Percentiles rank a stretch among this genome's conserved stretches.
Evolutionary conservation across 768 basidiomycete species (phyloP).

Genomic region (Leucocoprinus birnbaumii): DNA sequence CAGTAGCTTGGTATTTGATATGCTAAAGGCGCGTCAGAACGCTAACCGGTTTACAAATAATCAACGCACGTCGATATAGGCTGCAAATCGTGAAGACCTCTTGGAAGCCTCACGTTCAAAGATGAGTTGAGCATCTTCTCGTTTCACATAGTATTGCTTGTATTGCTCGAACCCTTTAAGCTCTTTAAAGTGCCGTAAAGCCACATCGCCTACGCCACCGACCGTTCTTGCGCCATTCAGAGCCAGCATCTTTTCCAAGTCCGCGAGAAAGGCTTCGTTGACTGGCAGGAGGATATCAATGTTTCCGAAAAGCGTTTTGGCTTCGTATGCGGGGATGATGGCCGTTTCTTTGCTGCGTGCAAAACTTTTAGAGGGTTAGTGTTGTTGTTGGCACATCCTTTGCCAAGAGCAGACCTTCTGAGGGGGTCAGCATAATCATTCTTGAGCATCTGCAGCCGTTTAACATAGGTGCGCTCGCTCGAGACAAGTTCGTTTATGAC

Average conservation of each 20-base stretch:
- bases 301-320: slow-evolving; percentile 92
- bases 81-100: slow-evolving; percentile 76
- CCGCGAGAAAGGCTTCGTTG: slow-evolving; percentile 83
- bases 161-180: slow-evolving; percentile 87
- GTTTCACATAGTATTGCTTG: slow-evolving; percentile 86
- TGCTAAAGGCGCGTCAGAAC: slow-evolving; percentile 42
- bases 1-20: slow-evolving; percentile 81
- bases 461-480: slow-evolving; percentile 89
- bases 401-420: slow-evolving; percentile 77
- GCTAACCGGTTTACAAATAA: slow-evolving; percentile 6
- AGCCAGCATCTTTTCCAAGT: slow-evolving; percentile 76
- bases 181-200: slow-evolving; percentile 83
- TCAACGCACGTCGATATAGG: slow-evolving; percentile 79
- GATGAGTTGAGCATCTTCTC: slow-evolving; percentile 88
- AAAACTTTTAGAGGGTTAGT: slow-evolving; percentile 88
- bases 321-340: slow-evolving; percentile 87
- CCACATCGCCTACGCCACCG: slow-evolving; percentile 79
- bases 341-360: slow-evolving; percentile 81
- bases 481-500: slow-evolving; percentile 84
- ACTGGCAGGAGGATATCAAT: slow-evolving; percentile 85
- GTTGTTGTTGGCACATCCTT: slow-evolving; percentile 70
- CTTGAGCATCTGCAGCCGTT: slow-evolving; percentile 79
- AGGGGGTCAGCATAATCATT: slow-evolving; percentile 89
- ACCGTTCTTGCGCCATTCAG: slow-evolving; percentile 55
- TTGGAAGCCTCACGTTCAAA: slow-evolving; percentile 83